phyloP scores from a whole-genome alignment of 2,329 filamentous ascomycete genomes.

The Botrytis squamosa region DNA sequence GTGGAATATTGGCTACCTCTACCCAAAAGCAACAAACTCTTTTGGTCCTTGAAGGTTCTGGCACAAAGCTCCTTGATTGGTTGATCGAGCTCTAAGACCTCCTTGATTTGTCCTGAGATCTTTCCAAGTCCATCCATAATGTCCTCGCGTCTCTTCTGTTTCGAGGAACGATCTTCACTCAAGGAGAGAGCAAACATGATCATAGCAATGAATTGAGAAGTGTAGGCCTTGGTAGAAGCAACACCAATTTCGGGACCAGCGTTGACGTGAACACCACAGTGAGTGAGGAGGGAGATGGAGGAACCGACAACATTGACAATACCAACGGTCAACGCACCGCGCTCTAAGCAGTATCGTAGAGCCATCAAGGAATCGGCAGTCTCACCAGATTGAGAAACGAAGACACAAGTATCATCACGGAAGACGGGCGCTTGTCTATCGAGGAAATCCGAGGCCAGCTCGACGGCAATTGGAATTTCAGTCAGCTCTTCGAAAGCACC shows the following conservation, averaged over 20 bases:
- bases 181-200: conserved; percentile 98
- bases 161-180: conserved; percentile 93
- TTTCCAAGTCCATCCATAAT: conserved; percentile 92
- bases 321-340: conserved; percentile 93
- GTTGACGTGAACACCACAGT: conserved; percentile 99
- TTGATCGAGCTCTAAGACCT: conserved; percentile 87
- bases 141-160: conserved; percentile 85
- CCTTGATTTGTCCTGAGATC: conserved; percentile 87
- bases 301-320: conserved; percentile 99
- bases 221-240: conserved; percentile 98
- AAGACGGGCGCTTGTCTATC: conserved; percentile 96
- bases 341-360: conserved; percentile 95
- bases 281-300: conserved; percentile 96
- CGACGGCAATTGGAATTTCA: conserved; percentile 95
- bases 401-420: conserved; percentile 98
- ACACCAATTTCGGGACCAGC: conserved; percentile 98
- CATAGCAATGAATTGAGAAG: conserved; percentile 99
- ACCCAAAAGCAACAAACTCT: conserved; percentile 88
- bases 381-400: conserved; percentile 98
- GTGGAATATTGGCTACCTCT: conserved; percentile 97
- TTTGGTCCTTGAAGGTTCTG: conserved; percentile 94
- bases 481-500: conserved; percentile 97
- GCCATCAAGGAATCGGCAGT: conserved; percentile 97
- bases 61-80: conserved; percentile 92
- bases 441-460: conserved; percentile 96